phyloP scores from a whole-genome alignment of 768 basidiomycete species.

The Amanita brunnescens region DNA sequence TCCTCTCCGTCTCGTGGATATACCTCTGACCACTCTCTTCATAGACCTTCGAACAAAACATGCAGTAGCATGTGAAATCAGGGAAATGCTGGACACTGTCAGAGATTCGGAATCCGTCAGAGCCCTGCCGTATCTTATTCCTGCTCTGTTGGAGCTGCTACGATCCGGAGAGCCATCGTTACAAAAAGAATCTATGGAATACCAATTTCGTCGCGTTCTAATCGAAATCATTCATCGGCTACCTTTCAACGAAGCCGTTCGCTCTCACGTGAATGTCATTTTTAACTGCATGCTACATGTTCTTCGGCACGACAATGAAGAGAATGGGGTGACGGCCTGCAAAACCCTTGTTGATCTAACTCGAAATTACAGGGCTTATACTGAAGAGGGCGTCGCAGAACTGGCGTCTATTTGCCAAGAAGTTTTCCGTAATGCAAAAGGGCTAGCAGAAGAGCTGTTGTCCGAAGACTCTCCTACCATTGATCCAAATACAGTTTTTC shows the following conservation, averaged over 20 bases:
- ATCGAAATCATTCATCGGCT: conserved; percentile 88
- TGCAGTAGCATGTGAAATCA: conserved; percentile 64
- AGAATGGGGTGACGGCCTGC: conserved; percentile 84
- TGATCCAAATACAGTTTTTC: conserved; percentile 52
- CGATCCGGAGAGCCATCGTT: conserved; percentile 59
- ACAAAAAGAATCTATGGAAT: conserved; percentile 60
- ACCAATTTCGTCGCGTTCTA: conserved; percentile 78
- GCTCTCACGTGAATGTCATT: conserved; percentile 55
- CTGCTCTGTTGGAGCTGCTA: conserved; percentile 63
- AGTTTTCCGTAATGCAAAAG: conserved; percentile 64
- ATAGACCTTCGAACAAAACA: conserved; percentile 67
- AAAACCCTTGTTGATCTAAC: conserved; percentile 88
- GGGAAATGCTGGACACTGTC: conserved; percentile 74
- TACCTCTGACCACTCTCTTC: background rate
- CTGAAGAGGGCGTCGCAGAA: conserved; percentile 66
- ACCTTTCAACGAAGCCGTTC: conserved; percentile 71
- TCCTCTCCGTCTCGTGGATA: background rate
- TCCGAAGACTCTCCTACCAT: conserved; percentile 50
- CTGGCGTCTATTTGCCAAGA: conserved; percentile 79
- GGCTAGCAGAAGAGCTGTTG: conserved; percentile 67
- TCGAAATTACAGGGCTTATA: conserved; percentile 63
- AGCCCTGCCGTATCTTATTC: conserved; percentile 64
- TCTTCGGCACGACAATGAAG: conserved; percentile 89
- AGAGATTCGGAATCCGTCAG: conserved; percentile 66
- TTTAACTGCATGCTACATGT: conserved; percentile 78